Evolutionary conservation across 2,329 filamentous ascomycete species (phyloP), one percentile per base, ranked within the genome.

Genomic region (Fusarium gaditjirri): DNA sequence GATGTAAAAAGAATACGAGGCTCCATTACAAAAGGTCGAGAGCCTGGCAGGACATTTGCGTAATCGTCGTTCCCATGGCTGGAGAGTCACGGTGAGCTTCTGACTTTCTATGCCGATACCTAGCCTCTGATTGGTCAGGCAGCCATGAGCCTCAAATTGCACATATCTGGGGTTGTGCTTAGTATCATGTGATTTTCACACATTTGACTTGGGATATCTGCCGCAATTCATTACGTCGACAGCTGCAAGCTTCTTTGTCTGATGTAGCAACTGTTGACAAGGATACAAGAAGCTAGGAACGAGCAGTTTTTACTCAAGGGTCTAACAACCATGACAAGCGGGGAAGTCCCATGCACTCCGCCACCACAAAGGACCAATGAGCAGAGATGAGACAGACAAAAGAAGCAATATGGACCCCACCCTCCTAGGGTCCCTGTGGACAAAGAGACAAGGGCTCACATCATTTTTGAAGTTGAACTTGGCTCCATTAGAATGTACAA

Each of bases 371-470:
- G 58, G 43, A 27, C 76, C 76, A 78, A 78, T 78, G 58, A 57
- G 52, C 56, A 62, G 39, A 56, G 65, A 36, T 49, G 31, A 25
- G 31, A 46, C 23, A 50, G 64, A 71, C 75, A 61, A 78, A 78
- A 78, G 75, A 78, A 78, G 76, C 74, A 78, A 78, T 76, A 62
- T 68, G 59, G 39, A 56, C 41, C 65, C 73, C 75, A 64, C 76
- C 61, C 29, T 56, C 36, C 63, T 44, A 62, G 64, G 59, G 61
- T 54, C 46, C 52, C 46, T 35, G 62, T 64, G 62, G 53, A 47
- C 53, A 58, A 56, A 47, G 50, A 64, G 61, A 65, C 65, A 55
- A 52, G 72, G 72, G 55, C 52, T 61, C 39, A 49, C 49, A 47
- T 38, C 38, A 19, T 43, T 54, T 49, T 31, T 46, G 23, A 35